Percentiles rank a stretch among this genome's conserved stretches.
These are phyloP conservation scores for Paecilomyces niveus DNA, from an alignment of 2,329 filamentous ascomycete species.

Conservation along the genomic window DNA sequence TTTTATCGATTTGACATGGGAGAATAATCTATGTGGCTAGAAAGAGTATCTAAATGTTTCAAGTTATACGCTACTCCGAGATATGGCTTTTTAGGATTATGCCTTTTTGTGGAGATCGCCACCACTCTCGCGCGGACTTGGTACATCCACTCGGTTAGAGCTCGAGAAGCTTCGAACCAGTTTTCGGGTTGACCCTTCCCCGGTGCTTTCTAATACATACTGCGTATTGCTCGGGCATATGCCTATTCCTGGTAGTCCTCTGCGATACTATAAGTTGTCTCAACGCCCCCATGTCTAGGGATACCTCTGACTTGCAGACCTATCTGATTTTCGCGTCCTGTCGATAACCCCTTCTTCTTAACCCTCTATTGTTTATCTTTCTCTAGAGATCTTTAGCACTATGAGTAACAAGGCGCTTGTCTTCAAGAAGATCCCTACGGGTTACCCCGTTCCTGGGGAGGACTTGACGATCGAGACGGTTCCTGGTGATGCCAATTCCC, in stretches of 20 bases:
- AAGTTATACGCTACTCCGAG: background rate
- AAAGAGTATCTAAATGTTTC: background rate
- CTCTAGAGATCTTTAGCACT: background rate
- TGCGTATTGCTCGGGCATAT: background rate
- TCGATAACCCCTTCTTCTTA: background rate
- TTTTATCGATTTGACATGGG: background rate
- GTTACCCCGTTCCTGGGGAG: conserved; percentile 62
- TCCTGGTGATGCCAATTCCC: conserved; percentile 54
- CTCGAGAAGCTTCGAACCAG: background rate
- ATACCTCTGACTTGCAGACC: background rate
- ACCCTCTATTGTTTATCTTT: background rate
- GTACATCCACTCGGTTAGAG: background rate
- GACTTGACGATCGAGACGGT: conserved; percentile 61
- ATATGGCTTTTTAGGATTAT: background rate
- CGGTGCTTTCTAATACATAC: background rate
- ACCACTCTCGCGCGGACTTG: background rate
- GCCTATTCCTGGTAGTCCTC: background rate
- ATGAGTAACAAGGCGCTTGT: conserved; percentile 63
- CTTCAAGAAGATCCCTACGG: conserved; percentile 63
- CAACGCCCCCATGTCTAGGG: background rate
- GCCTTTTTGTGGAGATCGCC: background rate
- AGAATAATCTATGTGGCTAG: background rate
- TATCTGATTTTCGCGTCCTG: background rate
- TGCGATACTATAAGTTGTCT: background rate
- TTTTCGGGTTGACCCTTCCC: background rate